These are phyloP conservation scores for Aspergillus bertholletiae DNA, from an alignment of 495 filamentous ascomycete species.

Conservation along the genomic window DNA sequence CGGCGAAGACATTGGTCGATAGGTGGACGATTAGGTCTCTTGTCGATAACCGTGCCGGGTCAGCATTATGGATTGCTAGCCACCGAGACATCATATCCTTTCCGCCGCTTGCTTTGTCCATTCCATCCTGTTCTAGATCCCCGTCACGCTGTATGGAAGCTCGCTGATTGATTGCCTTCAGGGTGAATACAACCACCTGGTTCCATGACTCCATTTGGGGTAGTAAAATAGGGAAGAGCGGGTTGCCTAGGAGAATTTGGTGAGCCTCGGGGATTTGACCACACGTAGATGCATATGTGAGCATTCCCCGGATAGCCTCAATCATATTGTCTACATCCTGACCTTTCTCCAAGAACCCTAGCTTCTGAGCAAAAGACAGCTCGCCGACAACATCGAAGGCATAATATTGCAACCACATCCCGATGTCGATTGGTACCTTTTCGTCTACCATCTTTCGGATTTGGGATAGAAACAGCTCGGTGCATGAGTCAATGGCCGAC, in stretches of 20 bases:
- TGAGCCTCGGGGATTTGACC: slow-evolving; percentile 33
- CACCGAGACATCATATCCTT: slow-evolving; percentile 33
- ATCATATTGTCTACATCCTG: slow-evolving; percentile 39
- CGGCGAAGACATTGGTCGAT: slow-evolving; percentile 34
- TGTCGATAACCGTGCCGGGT: slow-evolving; percentile 23
- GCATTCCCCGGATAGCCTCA: slow-evolving; percentile 20
- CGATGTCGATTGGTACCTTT: slow-evolving; percentile 29
- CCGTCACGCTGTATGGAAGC: slow-evolving; percentile 31
- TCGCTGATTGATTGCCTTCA: slow-evolving; percentile 20
- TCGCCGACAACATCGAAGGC: slow-evolving; percentile 44
- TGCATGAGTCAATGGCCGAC: slow-evolving; percentile 30
- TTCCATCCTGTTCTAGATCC: slow-evolving; percentile 16
- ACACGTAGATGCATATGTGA: slow-evolving; percentile 22
- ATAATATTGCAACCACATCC: slow-evolving; percentile 44
- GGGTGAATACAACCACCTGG: slow-evolving; percentile 25
- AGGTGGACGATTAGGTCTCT: slow-evolving; percentile 28
- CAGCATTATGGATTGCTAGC: slow-evolving; percentile 20
- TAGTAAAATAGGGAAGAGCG: slow-evolving; percentile 31
- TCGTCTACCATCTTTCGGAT: slow-evolving; percentile 13
- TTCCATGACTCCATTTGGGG: slow-evolving; percentile 34
- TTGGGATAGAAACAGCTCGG: slow-evolving; percentile 20
- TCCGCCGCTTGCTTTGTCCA: background rate
- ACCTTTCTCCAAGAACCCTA: slow-evolving; percentile 39
- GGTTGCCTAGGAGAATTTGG: slow-evolving; percentile 30
- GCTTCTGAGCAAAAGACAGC: slow-evolving; percentile 29